A percentile compares a stretch with the other conserved stretches of the same genome.
phyloP scores from a whole-genome alignment of 1,284 basidiomycete species.

The Leccinum solheimii region DNA sequence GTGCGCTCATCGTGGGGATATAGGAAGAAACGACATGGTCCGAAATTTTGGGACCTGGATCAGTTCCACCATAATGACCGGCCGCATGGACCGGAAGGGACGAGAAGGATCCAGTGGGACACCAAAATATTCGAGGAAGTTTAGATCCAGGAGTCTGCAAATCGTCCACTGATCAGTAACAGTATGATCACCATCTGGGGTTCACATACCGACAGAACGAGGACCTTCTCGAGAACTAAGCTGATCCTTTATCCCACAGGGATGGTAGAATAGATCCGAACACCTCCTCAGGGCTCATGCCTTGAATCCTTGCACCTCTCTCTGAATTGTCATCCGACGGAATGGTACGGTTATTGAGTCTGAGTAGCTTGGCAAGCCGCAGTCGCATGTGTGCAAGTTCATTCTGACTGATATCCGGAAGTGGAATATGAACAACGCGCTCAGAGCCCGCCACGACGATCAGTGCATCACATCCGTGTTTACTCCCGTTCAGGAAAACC shows the following conservation, averaged over 20 bases:
- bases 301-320: not conserved
- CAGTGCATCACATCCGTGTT: not conserved
- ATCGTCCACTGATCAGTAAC: not conserved
- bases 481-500: conserved; percentile 6
- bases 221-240: conserved; percentile 4
- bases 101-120: conserved; percentile 7
- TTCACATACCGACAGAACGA: conserved; percentile 10
- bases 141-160: not conserved
- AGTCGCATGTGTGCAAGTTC: not conserved
- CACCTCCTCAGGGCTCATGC: not conserved
- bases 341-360: not conserved
- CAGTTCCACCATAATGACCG: not conserved
- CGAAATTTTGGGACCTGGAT: conserved; percentile 5
- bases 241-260: conserved; percentile 9
- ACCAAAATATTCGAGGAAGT: conserved; percentile 14
- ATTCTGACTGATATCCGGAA: not conserved
- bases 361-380: not conserved
- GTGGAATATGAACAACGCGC: not conserved
- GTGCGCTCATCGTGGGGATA: conserved; percentile 9
- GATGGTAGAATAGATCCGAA: not conserved
- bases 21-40: conserved; percentile 19
- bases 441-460: not conserved
- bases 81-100: conserved; percentile 19
- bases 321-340: not conserved
- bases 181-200: not conserved